Conservation (phyloP, 23 red algal species). For the Gracilariopsis chorda region DNA sequence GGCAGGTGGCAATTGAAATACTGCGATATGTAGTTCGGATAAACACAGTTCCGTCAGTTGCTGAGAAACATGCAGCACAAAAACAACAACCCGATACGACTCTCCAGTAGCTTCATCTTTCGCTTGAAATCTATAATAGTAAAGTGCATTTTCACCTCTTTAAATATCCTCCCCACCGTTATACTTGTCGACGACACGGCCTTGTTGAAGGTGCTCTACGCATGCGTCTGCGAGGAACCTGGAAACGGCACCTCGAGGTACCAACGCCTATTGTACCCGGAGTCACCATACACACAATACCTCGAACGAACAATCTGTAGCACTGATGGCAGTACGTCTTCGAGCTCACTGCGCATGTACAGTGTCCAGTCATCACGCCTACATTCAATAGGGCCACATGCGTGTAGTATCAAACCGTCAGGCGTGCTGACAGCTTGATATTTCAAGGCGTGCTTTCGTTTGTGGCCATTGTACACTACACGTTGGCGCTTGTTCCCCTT, state of each 20-base stretch:
- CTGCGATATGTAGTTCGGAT: neutral
- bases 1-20: neutral
- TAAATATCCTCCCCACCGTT: neutral
- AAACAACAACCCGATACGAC: neutral
- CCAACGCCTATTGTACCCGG: neutral
- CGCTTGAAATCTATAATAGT: neutral
- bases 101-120: neutral
- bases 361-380: slow-evolving; percentile 46
- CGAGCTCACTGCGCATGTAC: neutral
- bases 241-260: neutral
- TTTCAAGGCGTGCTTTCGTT: neutral
- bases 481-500: neutral
- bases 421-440: neutral
- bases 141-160: slow-evolving; percentile 32
- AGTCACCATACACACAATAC: slow-evolving; percentile 21
- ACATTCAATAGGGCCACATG: slow-evolving; percentile 5
- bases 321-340: neutral
- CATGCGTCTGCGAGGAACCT: neutral
- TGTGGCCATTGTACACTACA: slow-evolving; percentile 31
- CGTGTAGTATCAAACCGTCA: slow-evolving; percentile 28
- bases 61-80: neutral
- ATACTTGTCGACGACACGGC: neutral
- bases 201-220: neutral
- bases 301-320: neutral
- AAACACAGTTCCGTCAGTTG: slow-evolving; percentile 5